phyloP scores from a whole-genome alignment of 805 yeast species.

The Metschnikowia cerradonensis region DNA sequence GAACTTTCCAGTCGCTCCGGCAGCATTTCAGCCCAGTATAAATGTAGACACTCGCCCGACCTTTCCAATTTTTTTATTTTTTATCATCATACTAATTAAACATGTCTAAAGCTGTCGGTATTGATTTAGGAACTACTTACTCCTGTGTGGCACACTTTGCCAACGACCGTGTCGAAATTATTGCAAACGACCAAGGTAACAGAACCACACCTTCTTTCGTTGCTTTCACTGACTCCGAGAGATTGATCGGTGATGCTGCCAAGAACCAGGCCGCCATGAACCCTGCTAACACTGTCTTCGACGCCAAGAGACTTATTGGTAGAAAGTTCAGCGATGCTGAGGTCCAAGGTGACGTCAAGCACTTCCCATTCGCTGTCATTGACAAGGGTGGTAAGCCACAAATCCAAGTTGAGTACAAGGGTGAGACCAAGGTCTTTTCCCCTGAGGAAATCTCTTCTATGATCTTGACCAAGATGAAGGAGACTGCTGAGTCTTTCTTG shows the following conservation, averaged over 20 bases:
- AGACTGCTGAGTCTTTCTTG: conserved; percentile 70
- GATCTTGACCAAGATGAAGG: conserved; percentile 32
- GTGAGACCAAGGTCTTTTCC: conserved; percentile 31
- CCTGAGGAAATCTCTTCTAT: conserved; percentile 31
- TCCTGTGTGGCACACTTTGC: conserved; percentile 33
- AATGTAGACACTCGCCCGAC: conserved; percentile 3
- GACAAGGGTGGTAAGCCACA: conserved; percentile 29
- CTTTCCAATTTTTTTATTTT: not conserved
- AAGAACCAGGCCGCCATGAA: conserved; percentile 34
- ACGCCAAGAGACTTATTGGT: conserved; percentile 34
- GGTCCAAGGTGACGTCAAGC: conserved; percentile 29
- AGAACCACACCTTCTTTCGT: conserved; percentile 33
- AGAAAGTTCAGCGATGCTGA: conserved; percentile 26
- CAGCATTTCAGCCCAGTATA: conserved; percentile 2
- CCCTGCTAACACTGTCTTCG: conserved; percentile 32
- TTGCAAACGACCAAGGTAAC: conserved; percentile 34
- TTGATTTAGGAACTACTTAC: conserved; percentile 33
- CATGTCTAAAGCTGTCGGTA: conserved; percentile 32
- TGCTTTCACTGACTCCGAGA: conserved; percentile 31
- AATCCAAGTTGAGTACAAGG: conserved; percentile 30
- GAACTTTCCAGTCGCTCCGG: conserved; percentile 15
- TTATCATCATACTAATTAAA: conserved; percentile 8
- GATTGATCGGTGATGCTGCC: conserved; percentile 33
- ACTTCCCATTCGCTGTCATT: conserved; percentile 31
- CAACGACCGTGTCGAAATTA: conserved; percentile 31